A percentile compares a stretch with the other conserved stretches of the same genome.
Conservation (phyloP, 2,329 filamentous ascomycete species). For the Colletotrichum chlorophyti region DNA sequence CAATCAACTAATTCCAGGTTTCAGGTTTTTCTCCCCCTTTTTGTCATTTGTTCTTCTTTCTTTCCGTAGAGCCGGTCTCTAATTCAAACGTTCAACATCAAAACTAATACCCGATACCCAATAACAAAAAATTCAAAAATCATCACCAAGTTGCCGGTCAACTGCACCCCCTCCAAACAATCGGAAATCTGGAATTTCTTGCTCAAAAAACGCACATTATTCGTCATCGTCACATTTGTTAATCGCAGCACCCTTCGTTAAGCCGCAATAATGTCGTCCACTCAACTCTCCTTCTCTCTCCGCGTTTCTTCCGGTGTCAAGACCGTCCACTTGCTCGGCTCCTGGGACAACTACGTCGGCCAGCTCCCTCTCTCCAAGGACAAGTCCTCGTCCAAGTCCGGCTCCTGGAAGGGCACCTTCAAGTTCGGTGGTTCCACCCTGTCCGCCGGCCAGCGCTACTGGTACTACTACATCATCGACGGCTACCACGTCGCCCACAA, state of each 20-base stretch:
- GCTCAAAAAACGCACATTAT: conserved; percentile 51
- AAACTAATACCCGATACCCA: conserved; percentile 37
- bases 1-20: conserved; percentile 59
- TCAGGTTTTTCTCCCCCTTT: conserved; percentile 55
- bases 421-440: conserved; percentile 89
- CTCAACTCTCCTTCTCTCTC: conserved; percentile 95
- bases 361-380: conserved; percentile 96
- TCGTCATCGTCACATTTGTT: conserved; percentile 19
- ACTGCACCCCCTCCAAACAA: conserved; percentile 50
- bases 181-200: conserved; percentile 62
- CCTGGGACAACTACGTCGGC: conserved; percentile 96
- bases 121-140: too few species aligned
- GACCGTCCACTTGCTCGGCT: conserved; percentile 95
- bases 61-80: conserved; percentile 63
- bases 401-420: conserved; percentile 95
- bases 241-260: conserved; percentile 41
- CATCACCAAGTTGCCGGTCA: conserved; percentile 47
- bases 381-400: conserved; percentile 80
- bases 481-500: conserved; percentile 98
- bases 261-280: conserved; percentile 76
- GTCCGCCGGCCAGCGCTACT: conserved; percentile 91
- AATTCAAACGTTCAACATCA: conserved; percentile 35
- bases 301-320: conserved; percentile 96
- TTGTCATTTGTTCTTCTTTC: conserved; percentile 46
- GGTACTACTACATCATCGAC: conserved; percentile 99